Conservation (phyloP, 495 filamentous ascomycete species). For the Evansstolkia leycettana region DNA sequence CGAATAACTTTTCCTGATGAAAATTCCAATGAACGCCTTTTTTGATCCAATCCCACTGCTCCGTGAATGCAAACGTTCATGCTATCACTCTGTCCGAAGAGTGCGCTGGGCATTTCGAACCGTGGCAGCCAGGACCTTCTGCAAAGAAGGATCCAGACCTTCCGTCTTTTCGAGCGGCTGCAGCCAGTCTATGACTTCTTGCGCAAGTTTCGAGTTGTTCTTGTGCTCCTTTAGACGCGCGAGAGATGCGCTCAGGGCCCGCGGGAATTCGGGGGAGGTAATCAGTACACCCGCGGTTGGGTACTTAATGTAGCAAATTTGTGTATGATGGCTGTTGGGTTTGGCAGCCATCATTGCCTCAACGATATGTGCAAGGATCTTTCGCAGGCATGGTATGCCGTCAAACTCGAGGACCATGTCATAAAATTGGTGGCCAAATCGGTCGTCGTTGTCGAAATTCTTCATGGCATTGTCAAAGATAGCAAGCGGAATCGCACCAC, state of each 20-base stretch:
- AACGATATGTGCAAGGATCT: constrained; percentile 67
- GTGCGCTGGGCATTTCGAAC: constrained; percentile 26
- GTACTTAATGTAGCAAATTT: constrained; percentile 58
- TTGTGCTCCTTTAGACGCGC: constrained; percentile 38
- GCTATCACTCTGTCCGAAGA: constrained; percentile 12
- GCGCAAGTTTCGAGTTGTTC: constrained; percentile 28
- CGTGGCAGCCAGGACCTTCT: constrained; percentile 51
- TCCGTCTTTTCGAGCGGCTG: constrained; percentile 39
- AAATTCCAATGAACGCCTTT: constrained; percentile 9
- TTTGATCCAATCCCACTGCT: background rate
- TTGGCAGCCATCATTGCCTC: constrained; percentile 45
- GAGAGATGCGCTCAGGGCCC: constrained; percentile 52
- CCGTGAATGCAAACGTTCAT: constrained; percentile 4
- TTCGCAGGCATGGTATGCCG: constrained; percentile 46
- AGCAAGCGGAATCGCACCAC: constrained; percentile 81
- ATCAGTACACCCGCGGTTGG: constrained; percentile 53
- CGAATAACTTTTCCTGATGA: constrained; percentile 5
- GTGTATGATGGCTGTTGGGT: constrained; percentile 44
- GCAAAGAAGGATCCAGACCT: constrained; percentile 52
- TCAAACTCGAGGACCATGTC: constrained; percentile 60
- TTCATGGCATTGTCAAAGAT: constrained; percentile 84
- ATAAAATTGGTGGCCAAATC: constrained; percentile 65
- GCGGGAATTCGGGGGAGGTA: constrained; percentile 58
- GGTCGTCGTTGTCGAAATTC: constrained; percentile 49
- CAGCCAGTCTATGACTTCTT: constrained; percentile 48